Conservation (phyloP, 768 basidiomycete species). For the Crassisporium funariophilum region DNA sequence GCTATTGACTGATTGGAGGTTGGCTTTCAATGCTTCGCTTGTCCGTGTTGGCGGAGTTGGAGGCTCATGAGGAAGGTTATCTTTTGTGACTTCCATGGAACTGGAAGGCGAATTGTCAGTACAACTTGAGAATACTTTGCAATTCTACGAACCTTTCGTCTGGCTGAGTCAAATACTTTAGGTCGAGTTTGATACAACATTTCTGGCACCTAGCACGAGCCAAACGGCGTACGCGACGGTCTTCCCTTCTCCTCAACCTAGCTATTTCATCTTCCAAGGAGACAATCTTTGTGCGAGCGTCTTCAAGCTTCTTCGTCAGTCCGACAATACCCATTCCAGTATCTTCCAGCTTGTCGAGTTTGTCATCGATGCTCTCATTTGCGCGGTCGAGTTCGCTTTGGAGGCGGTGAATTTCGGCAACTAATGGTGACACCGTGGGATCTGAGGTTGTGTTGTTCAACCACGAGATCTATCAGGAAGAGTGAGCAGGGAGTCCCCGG, state of each 20-base stretch:
- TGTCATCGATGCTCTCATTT: slow-evolving; percentile 86
- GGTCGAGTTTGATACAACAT: slow-evolving; percentile 64
- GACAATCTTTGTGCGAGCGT: slow-evolving; percentile 60
- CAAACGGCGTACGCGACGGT: slow-evolving; percentile 63
- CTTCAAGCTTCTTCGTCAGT: slow-evolving; percentile 69
- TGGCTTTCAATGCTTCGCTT: slow-evolving; percentile 60
- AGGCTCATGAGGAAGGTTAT: slow-evolving; percentile 54
- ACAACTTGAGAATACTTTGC: not conserved
- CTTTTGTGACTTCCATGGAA: slow-evolving; percentile 51
- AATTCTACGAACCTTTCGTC: slow-evolving; percentile 61
- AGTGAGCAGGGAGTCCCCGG: slow-evolving; percentile 1
- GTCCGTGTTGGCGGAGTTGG: slow-evolving; percentile 71
- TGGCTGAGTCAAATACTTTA: slow-evolving; percentile 41
- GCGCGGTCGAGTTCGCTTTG: slow-evolving; percentile 77
- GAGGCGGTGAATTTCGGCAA: slow-evolving; percentile 73
- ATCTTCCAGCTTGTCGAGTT: slow-evolving; percentile 83
- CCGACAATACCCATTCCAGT: slow-evolving; percentile 75
- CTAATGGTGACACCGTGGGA: slow-evolving; percentile 57
- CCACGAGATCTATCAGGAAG: slow-evolving; percentile 67
- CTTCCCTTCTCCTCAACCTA: slow-evolving; percentile 65
- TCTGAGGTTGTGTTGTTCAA: slow-evolving; percentile 63
- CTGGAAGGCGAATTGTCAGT: slow-evolving; percentile 32
- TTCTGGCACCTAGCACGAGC: slow-evolving; percentile 68
- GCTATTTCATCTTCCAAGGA: slow-evolving; percentile 70
- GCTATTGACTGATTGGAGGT: slow-evolving; percentile 61